phyloP scores from a whole-genome alignment of 768 basidiomycete species.

The Macrolepiota albuminosa region DNA sequence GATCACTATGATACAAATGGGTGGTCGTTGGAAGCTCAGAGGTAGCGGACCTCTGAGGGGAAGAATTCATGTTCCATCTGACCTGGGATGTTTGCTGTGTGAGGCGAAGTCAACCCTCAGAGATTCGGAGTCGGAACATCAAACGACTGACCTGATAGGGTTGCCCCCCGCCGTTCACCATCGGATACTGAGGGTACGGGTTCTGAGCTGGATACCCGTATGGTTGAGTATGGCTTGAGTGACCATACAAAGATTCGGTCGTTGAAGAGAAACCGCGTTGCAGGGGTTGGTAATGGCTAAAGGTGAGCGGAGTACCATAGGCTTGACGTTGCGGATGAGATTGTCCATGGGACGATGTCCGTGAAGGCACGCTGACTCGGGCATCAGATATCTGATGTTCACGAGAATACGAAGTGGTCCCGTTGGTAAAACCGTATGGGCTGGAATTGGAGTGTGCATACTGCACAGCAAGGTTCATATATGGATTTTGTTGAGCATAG shows the following conservation, averaged over 20 bases:
- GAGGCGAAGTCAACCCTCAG: neutral
- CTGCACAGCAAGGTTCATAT: constrained; percentile 6
- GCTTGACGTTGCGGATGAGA: constrained; percentile 18
- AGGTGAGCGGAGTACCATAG: constrained; percentile 27
- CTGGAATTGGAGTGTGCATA: constrained; percentile 9
- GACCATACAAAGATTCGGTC: constrained; percentile 15
- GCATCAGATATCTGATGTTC: constrained; percentile 8
- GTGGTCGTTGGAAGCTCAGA: neutral
- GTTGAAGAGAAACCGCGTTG: constrained; percentile 32
- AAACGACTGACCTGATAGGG: constrained; percentile 13
- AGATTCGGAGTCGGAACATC: neutral
- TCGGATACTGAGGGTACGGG: constrained; percentile 11
- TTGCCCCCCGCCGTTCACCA: constrained; percentile 12
- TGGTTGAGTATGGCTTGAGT: constrained; percentile 16
- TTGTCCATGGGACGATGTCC: constrained; percentile 1
- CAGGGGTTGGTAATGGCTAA: constrained; percentile 45
- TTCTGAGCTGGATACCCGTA: constrained; percentile 18
- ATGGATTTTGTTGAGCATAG: constrained; percentile 7
- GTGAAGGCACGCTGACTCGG: neutral
- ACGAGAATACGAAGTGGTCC: constrained; percentile 10
- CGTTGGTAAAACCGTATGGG: constrained; percentile 8
- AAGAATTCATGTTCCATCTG: constrained; percentile 16
- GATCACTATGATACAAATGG: constrained; percentile 3
- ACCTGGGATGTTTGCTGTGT: constrained; percentile 12
- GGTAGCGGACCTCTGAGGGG: constrained; percentile 16